phyloP scores from a whole-genome alignment of 805 yeast genomes.

The Candida palmyrensis region DNA sequence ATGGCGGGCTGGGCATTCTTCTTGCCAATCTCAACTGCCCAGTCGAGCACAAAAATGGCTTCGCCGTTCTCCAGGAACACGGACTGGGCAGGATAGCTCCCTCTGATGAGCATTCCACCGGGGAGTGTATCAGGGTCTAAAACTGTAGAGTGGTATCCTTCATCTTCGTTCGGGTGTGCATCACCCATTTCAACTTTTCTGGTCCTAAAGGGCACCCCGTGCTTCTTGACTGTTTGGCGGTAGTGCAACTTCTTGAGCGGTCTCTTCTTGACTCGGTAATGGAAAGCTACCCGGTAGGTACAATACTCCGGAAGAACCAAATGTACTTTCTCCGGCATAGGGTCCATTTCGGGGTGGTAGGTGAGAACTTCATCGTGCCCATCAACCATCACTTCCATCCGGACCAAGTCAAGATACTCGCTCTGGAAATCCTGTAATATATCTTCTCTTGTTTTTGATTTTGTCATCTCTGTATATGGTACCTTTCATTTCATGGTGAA shows the following conservation, averaged over 20 bases:
- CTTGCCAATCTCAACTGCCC: slow-evolving; percentile 17
- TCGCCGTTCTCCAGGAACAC: slow-evolving; percentile 14
- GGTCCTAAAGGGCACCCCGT: slow-evolving; percentile 19
- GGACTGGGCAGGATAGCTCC: slow-evolving; percentile 19
- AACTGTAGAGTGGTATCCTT: slow-evolving; percentile 13
- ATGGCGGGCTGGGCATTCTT: slow-evolving; percentile 8
- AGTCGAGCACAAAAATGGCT: slow-evolving; percentile 10
- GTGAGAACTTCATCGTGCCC: slow-evolving; percentile 19
- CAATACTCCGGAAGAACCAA: slow-evolving; percentile 22
- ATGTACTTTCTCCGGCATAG: slow-evolving; percentile 18
- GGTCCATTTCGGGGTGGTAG: slow-evolving; percentile 19
- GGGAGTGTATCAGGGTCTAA: slow-evolving; percentile 25
- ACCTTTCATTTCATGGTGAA: too few relatives aligned
- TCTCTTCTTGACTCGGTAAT: slow-evolving; percentile 16
- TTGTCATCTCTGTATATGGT: too few relatives aligned
- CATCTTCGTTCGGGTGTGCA: slow-evolving; percentile 12
- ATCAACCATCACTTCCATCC: slow-evolving; percentile 21
- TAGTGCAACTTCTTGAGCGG: slow-evolving; percentile 17
- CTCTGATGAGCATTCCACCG: slow-evolving; percentile 25
- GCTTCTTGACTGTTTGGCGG: slow-evolving; percentile 23
- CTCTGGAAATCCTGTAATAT: slow-evolving; percentile 13
- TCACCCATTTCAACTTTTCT: slow-evolving; percentile 16
- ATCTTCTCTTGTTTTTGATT: slow-evolving; percentile 10
- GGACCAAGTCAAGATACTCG: slow-evolving; percentile 20
- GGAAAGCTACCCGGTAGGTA: slow-evolving; percentile 18